Evolutionary conservation across 495 filamentous ascomycete species (phyloP).

Genomic region (Tetracladium setigerum): DNA sequence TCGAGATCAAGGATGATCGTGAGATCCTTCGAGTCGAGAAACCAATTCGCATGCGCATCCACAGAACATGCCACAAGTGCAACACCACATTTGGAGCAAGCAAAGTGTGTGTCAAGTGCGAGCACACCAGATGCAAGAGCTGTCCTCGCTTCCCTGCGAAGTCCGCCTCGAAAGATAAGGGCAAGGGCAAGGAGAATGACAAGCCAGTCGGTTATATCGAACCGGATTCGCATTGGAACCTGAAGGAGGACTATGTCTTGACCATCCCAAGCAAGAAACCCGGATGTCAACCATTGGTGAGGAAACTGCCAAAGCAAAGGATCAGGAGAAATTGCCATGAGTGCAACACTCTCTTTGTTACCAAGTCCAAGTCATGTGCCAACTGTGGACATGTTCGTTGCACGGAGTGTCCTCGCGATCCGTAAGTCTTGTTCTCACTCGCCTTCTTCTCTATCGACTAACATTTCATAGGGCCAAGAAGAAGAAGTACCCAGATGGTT

Average conservation of each 20-base stretch:
- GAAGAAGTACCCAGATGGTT: constrained; percentile 68
- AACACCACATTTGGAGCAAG: constrained; percentile 62
- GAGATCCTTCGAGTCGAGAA: constrained; percentile 61
- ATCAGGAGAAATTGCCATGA: constrained; percentile 71
- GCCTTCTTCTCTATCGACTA: constrained; percentile 13
- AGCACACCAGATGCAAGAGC: constrained; percentile 70
- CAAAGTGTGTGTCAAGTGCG: constrained; percentile 63
- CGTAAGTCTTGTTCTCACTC: constrained; percentile 47
- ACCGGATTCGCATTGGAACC: constrained; percentile 22
- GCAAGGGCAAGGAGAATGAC: constrained; percentile 12
- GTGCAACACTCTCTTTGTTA: constrained; percentile 57
- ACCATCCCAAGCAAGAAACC: constrained; percentile 52
- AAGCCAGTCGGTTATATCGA: constrained; percentile 8
- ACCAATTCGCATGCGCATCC: constrained; percentile 85
- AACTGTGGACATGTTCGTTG: constrained; percentile 72
- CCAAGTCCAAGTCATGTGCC: constrained; percentile 52
- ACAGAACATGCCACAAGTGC: constrained; percentile 74
- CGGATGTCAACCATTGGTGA: constrained; percentile 62
- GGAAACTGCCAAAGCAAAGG: constrained; percentile 57
- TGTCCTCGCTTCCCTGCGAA: constrained; percentile 53
- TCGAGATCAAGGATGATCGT: constrained; percentile 1
- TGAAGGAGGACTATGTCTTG: constrained; percentile 32
- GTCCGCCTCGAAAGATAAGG: constrained; percentile 6
- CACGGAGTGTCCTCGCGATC: constrained; percentile 72
- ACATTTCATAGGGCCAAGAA: constrained; percentile 50